Conservation (phyloP, 2,329 filamentous ascomycete genomes). For the Orbilia quercus region DNA sequence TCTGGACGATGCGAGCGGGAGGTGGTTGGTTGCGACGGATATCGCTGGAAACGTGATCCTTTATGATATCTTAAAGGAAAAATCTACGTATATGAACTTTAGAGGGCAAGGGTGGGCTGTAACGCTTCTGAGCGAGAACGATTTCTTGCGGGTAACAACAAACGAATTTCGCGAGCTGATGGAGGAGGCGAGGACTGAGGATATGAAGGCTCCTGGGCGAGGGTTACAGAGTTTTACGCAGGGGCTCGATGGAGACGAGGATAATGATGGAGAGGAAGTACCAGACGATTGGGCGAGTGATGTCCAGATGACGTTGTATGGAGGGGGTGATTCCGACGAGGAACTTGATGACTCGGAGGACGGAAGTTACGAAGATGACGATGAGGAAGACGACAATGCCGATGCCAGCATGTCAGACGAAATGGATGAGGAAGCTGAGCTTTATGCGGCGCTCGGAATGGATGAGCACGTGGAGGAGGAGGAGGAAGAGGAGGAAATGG, state of each 20-base stretch:
- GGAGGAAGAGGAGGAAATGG: background rate
- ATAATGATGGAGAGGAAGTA: conserved; percentile 20
- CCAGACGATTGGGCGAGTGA: conserved; percentile 55
- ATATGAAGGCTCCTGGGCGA: conserved; percentile 16
- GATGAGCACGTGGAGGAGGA: too few relatives aligned
- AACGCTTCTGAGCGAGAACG: conserved; percentile 41
- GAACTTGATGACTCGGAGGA: conserved; percentile 46
- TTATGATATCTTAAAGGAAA: conserved; percentile 59
- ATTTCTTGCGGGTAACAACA: conserved; percentile 49
- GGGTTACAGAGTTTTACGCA: conserved; percentile 32
- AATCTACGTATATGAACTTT: conserved; percentile 51
- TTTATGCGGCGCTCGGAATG: conserved; percentile 25
- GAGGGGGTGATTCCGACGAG: conserved; percentile 39
- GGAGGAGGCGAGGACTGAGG: conserved; percentile 30
- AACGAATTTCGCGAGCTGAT: conserved; percentile 37
- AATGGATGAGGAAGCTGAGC: conserved; percentile 23
- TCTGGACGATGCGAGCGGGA: conserved; percentile 58
- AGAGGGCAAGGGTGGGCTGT: conserved; percentile 44
- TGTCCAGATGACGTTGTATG: conserved; percentile 41
- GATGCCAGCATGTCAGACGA: conserved; percentile 19
- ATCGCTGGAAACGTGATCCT: conserved; percentile 59
- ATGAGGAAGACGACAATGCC: conserved; percentile 25
- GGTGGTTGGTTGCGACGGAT: conserved; percentile 60
- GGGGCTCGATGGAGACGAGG: conserved; percentile 4
- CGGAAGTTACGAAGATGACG: conserved; percentile 44